Evolutionary conservation across 2,329 filamentous ascomycete species (phyloP), one percentile per base, ranked within the genome.

Genomic region (Diaporthe destruens): DNA sequence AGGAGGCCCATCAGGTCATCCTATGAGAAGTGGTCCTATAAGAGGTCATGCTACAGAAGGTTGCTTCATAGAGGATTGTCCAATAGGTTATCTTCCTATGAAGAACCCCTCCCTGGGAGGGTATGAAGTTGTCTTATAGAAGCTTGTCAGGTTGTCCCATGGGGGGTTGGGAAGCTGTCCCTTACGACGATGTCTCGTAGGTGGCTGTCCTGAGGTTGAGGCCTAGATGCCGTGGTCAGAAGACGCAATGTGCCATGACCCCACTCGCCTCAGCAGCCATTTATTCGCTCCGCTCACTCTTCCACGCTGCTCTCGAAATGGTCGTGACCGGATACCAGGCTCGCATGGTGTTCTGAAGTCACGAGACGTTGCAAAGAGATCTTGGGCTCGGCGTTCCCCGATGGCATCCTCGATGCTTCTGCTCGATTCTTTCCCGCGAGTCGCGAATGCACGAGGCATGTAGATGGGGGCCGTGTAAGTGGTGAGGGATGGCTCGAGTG

Each of bases 401-500:
- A n/a, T 36, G 44, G 61, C 20, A 23, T 23, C 11, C 6, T 51
- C 14, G 8, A 36, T 39, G 29, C 59, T 51, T 51, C 11, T 36
- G 29, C 18, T 51, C 29, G 16, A 23, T 44, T 16, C 20, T 42
- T 23, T 65, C 9, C 29, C 42, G 36, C 59, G 29, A n/a, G 59
- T 65, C 59, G 44, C 18, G 29, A 51, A 65, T 18, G 42, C 59
- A 65, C 44, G 20, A 65, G 59, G 49, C 59, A 20, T 12, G 0
- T 16, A 44, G 12, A 53, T 2, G 16, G 44, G 44, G 6, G 12
- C 12, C 44, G 32, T 51, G 61, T 65, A 51, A 51, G 61, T 51
- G 61, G 44, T 65, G 29, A 65, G 44, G 32, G 44, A 25, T 29
- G 29, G 61, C 44, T n/a, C 29, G 61, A 32, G 44, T 51, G 25